Evolutionary conservation across 2,329 filamentous ascomycete species (phyloP).

Genomic region (Diplodia intermedia): DNA sequence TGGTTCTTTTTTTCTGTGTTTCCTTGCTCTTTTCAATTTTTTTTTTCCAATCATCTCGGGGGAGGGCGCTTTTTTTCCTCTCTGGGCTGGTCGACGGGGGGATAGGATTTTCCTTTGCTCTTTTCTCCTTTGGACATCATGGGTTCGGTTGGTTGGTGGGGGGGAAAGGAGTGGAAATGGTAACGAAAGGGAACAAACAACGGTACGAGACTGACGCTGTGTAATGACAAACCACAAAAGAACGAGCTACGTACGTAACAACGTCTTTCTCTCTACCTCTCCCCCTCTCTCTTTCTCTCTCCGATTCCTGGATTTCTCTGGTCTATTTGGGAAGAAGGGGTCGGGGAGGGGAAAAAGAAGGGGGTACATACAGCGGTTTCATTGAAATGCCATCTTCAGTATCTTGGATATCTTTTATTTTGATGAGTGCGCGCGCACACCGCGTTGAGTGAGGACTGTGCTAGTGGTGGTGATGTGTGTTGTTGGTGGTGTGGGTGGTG

Average conservation of each 20-base stretch:
- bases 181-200: background rate
- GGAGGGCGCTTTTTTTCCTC: background rate
- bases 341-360: background rate
- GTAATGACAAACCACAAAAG: slow-evolving; percentile 7
- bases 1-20: background rate
- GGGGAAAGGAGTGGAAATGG: background rate
- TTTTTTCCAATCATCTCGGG: slow-evolving; percentile 1
- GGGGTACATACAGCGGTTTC: slow-evolving; percentile 3
- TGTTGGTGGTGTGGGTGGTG: too few species aligned
- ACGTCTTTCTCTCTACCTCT: background rate
- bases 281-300: too few species aligned
- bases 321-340: too few species aligned
- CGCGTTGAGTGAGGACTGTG: too few species aligned
- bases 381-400: slow-evolving; percentile 19
- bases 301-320: background rate
- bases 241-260: slow-evolving; percentile 28
- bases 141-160: background rate
- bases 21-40: too few species aligned
- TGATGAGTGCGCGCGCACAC: too few species aligned
- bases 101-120: background rate
- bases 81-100: background rate
- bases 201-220: slow-evolving; percentile 25
- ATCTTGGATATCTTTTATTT: background rate
- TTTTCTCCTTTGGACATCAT: background rate
- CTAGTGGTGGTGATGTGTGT: too few species aligned